Conservation (phyloP, 768 basidiomycete species). For the Suillus hirtellus region DNA sequence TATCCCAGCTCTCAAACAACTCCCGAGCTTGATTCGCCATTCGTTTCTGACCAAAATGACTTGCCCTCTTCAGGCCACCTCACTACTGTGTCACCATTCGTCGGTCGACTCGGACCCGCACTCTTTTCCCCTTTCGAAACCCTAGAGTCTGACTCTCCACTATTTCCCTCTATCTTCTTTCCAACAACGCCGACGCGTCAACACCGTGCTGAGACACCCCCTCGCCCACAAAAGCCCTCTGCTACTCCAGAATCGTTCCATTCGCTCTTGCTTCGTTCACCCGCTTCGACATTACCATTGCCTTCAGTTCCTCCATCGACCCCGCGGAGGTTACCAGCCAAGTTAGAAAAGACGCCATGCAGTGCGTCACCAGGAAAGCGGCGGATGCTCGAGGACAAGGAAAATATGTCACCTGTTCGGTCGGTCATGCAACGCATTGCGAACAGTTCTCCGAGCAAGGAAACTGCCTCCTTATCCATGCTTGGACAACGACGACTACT, state of each 20-base stretch:
- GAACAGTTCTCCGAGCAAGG: conserved; percentile 34
- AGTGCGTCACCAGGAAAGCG: conserved; percentile 40
- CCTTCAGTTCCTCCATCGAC: conserved; percentile 31
- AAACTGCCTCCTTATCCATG: conserved; percentile 19
- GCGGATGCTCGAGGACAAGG: conserved; percentile 49
- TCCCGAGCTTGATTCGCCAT: conserved; percentile 5
- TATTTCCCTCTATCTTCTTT: conserved; percentile 11
- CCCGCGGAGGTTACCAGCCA: conserved; percentile 31
- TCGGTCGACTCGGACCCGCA: conserved; percentile 31
- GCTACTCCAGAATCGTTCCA: conserved; percentile 34
- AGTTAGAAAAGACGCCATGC: conserved; percentile 15
- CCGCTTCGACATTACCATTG: conserved; percentile 29
- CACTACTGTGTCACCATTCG: conserved; percentile 21
- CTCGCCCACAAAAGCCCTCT: conserved; percentile 37
- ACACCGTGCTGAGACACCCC: conserved; percentile 32
- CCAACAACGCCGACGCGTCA: conserved; percentile 32
- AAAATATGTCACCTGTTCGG: conserved; percentile 48
- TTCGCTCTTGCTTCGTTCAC: conserved; percentile 29
- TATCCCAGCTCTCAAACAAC: conserved; percentile 16
- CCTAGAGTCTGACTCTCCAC: conserved; percentile 14
- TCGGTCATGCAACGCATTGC: conserved; percentile 50
- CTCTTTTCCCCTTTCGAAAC: conserved; percentile 21
- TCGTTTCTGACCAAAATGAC: conserved; percentile 4
- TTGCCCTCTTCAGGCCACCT: conserved; percentile 3
- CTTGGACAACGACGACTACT: conserved; percentile 48